Evolutionary conservation across 441 rosid genomes (phyloP).

Genomic region (Gossypium laxum): DNA sequence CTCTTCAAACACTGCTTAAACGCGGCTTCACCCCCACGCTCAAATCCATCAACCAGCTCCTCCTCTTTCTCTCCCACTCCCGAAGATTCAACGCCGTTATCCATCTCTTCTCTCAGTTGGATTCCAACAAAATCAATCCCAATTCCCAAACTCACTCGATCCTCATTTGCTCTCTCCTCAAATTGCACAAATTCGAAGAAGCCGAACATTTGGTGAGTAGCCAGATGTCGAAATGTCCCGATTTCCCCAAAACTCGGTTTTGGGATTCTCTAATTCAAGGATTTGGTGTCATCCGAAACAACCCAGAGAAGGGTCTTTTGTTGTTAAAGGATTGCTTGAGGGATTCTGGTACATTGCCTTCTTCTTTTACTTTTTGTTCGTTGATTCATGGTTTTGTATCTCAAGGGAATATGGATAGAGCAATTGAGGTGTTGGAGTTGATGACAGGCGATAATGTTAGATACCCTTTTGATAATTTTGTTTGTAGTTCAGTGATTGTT

Average conservation of each 20-base stretch:
- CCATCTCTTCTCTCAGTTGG: constrained; percentile 42
- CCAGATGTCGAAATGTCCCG: constrained; percentile 28
- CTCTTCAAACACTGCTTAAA: constrained; percentile 48
- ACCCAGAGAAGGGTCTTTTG: constrained; percentile 39
- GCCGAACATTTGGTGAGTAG: constrained; percentile 40
- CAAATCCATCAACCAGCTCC: constrained; percentile 40
- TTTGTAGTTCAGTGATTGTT: constrained; percentile 53
- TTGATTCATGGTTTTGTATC: constrained; percentile 40
- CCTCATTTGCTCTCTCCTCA: constrained; percentile 43
- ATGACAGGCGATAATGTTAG: constrained; percentile 37
- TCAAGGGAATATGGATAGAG: constrained; percentile 41
- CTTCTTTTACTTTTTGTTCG: constrained; percentile 43
- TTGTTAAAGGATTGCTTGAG: constrained; percentile 36
- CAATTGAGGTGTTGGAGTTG: constrained; percentile 55
- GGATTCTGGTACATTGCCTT: constrained; percentile 43
- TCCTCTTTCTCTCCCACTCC: constrained; percentile 37
- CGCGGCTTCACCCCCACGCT: constrained; percentile 56
- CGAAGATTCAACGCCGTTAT: constrained; percentile 30
- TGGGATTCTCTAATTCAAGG: constrained; percentile 51
- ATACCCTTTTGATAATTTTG: constrained; percentile 57
- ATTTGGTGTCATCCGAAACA: constrained; percentile 25
- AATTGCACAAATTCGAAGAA: constrained; percentile 43
- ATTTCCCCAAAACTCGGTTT: constrained; percentile 21
- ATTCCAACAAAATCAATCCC: constrained; percentile 24
- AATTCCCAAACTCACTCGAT: constrained; percentile 34